Evolutionary conservation across 1,284 basidiomycete species (phyloP).

Genomic region (Hymenochaete sp.): DNA sequence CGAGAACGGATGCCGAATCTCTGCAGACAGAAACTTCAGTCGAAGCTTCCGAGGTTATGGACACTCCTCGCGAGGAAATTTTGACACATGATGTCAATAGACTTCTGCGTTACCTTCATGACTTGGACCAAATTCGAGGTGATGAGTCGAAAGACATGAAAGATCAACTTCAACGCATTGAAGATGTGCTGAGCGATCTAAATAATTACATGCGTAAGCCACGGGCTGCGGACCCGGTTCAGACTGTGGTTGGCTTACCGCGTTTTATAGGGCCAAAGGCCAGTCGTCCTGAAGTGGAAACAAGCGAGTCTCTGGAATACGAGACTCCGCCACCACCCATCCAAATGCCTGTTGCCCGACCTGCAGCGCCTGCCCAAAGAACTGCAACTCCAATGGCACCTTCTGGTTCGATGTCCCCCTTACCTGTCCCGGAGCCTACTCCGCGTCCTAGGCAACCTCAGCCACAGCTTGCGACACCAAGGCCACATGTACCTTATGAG

Average conservation of each 20-base stretch:
- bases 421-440: slow-evolving; percentile 11
- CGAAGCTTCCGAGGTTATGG: slow-evolving; percentile 25
- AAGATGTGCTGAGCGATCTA: slow-evolving; percentile 52
- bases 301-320: not conserved
- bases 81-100: slow-evolving; percentile 59
- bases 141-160: slow-evolving; percentile 53
- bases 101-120: slow-evolving; percentile 55
- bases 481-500: no score
- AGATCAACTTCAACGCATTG: slow-evolving; percentile 51
- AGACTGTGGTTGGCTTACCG: slow-evolving; percentile 33
- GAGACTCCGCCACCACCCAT: not conserved
- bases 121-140: slow-evolving; percentile 47
- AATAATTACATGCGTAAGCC: slow-evolving; percentile 34
- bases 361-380: slow-evolving; percentile 10
- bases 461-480: not conserved
- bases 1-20: slow-evolving; percentile 49
- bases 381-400: not conserved
- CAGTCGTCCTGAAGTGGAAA: not conserved
- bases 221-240: slow-evolving; percentile 31
- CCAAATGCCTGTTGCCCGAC: slow-evolving; percentile 8
- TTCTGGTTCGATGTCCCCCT: slow-evolving; percentile 20
- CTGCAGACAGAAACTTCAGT: slow-evolving; percentile 33
- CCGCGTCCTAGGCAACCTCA: slow-evolving; percentile 1
- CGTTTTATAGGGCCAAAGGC: slow-evolving; percentile 19
- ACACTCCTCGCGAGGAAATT: slow-evolving; percentile 32